phyloP scores from a whole-genome alignment of 2,329 filamentous ascomycete genomes.

The Fusarium pseudograminearum region DNA sequence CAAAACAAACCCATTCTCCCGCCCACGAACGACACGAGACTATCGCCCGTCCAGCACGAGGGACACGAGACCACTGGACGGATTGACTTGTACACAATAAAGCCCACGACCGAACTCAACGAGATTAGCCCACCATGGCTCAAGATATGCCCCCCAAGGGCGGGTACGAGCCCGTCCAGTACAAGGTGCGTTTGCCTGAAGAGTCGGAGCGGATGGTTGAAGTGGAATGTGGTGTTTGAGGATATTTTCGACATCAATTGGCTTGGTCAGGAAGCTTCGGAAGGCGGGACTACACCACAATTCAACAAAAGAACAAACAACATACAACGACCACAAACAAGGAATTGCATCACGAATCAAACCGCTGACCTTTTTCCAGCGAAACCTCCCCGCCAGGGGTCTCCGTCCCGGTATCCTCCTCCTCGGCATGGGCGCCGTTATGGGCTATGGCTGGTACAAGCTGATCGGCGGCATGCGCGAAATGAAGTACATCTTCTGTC shows the following conservation, averaged over 20 bases:
- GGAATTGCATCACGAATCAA: not conserved
- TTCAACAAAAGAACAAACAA: not conserved
- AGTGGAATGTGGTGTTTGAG: not conserved
- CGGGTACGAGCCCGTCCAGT: constrained; percentile 97
- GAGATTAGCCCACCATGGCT: constrained; percentile 74
- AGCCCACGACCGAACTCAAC: constrained; percentile 26
- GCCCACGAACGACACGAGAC: constrained; percentile 15
- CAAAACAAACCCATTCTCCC: constrained; percentile 1
- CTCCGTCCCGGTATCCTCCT: constrained; percentile 88
- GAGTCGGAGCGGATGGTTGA: not conserved
- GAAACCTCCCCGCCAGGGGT: constrained; percentile 91
- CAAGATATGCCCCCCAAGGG: constrained; percentile 97
- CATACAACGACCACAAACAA: constrained; percentile 3
- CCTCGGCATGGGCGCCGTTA: constrained; percentile 79
- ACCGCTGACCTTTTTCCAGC: constrained; percentile 62
- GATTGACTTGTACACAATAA: not conserved
- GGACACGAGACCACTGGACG: constrained; percentile 10
- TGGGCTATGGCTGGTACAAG: constrained; percentile 93
- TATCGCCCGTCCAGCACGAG: constrained; percentile 28
- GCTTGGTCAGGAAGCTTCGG: not conserved
- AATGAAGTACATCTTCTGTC: constrained; percentile 76
- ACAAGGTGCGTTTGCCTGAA: constrained; percentile 75
- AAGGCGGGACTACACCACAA: not conserved
- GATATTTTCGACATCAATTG: not conserved
- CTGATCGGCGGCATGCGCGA: constrained; percentile 86